phyloP scores from a whole-genome alignment of 1,284 basidiomycete genomes.

The Trametes versicolor region DNA sequence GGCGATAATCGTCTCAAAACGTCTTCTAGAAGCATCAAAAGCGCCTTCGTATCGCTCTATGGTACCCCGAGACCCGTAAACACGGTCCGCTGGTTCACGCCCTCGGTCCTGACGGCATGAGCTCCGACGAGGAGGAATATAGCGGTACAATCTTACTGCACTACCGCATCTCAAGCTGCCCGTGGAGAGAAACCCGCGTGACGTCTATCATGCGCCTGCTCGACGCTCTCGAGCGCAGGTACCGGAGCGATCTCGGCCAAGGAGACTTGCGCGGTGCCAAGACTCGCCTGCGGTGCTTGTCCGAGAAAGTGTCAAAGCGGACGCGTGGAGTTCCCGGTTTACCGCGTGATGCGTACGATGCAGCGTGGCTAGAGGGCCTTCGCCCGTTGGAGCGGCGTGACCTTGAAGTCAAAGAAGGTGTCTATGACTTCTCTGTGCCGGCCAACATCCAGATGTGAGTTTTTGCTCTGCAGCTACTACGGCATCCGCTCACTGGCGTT shows the following conservation, averaged over 20 bases:
- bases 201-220: not conserved
- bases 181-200: not conserved
- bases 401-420: no score
- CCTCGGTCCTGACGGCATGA: not conserved
- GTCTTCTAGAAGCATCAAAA: not conserved
- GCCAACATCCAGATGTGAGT: no score
- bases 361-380: not conserved
- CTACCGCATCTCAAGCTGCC: not conserved
- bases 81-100: not conserved
- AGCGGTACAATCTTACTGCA: not conserved
- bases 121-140: constrained; percentile 1
- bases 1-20: not conserved
- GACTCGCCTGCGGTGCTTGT: not conserved
- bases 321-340: not conserved
- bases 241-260: not conserved
- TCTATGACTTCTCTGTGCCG: no score
- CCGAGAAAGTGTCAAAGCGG: not conserved
- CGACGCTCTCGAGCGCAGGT: not conserved
- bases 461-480: no score
- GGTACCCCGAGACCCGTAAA: not conserved
- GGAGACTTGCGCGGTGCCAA: not conserved
- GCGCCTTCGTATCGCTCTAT: not conserved
- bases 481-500: no score
- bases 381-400: not conserved
- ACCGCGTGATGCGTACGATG: not conserved